Evolutionary conservation across 345 rosid genomes (phyloP), one percentile per base, ranked within the genome.

Genomic region (Streptanthus diversifolius): DNA sequence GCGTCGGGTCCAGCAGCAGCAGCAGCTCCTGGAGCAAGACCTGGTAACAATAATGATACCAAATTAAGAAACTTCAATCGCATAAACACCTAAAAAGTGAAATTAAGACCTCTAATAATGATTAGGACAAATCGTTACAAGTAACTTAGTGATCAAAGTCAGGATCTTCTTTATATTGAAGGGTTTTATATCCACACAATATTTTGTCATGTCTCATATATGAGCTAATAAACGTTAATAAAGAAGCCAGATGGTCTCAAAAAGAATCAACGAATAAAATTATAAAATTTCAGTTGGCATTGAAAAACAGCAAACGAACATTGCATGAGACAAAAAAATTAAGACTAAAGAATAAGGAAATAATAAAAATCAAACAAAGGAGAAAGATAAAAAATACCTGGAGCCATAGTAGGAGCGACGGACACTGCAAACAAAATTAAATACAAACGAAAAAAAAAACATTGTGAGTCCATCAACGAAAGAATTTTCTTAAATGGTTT

Each of bases 21-120:
- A 17, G 40, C 72, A 13, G 15, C 65, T 64, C 69, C 79, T 7
- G 79, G 80, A 64, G 80, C 72, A 30, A 76, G 48, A 29, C 62
- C 80, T 76, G 43, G 1, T 27, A 3, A 30, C n/a, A 25, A 7
- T 9, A 13, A 13, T 1, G 19, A 27, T 33, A 10, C 59, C 24
- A 65, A 47, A 45, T 18, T 17, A 63, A 63, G 40, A 44, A 63
- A 45, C 25, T 30, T 18, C 14, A 58, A 61, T 22, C 17, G 29
- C 32, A 36, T 37, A 37, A 61, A 61, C 22, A 40, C 49, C 19
- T 22, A 21, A 7, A 36, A 53, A 8, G 4, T 4, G 3, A 14
- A 32, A 33, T 4, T 37, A 5, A 25, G 4, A 13, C 33, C 35
- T 47, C 29, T 29, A 11, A 54, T 1, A 33, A 24, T 7, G 14